Conservation (phyloP, 208 protist genomes). For the Naegleria gruberi region DNA sequence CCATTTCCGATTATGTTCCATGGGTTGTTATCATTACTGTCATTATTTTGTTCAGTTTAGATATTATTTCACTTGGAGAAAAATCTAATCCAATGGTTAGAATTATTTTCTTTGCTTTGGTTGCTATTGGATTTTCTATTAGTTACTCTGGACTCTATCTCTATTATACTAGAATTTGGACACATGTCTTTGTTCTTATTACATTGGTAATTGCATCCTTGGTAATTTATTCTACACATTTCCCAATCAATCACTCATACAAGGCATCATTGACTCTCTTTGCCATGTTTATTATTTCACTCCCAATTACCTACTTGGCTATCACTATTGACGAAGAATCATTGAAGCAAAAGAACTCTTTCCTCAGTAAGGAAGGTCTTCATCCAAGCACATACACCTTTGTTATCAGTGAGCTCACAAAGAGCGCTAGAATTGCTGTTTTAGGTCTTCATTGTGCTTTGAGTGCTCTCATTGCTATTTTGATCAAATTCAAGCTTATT, state of each 20-base stretch:
- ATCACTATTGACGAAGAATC: background rate
- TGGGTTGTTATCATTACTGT: background rate
- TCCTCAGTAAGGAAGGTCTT: background rate
- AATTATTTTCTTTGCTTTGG: background rate
- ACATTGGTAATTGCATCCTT: background rate
- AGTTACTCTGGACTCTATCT: background rate
- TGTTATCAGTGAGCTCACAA: background rate
- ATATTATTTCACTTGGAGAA: background rate
- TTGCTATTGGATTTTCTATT: background rate
- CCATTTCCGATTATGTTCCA: background rate
- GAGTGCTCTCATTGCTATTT: background rate
- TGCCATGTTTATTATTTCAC: background rate
- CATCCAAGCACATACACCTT: background rate
- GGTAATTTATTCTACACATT: background rate
- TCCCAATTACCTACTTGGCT: background rate
- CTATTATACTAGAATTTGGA: background rate
- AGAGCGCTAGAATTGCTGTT: background rate
- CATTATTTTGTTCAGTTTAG: background rate
- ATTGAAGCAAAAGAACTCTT: background rate
- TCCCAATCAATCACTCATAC: background rate
- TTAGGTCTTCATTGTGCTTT: background rate
- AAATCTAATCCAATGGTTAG: background rate
- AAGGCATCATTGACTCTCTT: background rate
- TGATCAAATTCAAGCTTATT: constrained; percentile 11
- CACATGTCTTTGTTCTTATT: background rate